Conservation (phyloP, 441 rosid species). For the Gossypium armourianum region DNA sequence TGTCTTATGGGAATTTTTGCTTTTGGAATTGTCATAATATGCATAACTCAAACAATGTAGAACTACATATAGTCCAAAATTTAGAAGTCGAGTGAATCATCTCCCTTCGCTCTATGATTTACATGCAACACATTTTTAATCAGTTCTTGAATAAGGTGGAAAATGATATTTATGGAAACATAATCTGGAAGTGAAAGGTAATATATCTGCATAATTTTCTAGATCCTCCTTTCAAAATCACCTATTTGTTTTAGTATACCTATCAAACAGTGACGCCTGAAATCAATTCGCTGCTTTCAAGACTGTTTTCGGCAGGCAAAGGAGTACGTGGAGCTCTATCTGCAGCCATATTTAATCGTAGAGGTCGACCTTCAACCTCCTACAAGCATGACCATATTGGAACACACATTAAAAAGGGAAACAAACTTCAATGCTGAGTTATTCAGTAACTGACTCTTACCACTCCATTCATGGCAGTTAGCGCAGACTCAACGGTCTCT, state of each 20-base stretch:
- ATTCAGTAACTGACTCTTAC: conserved; percentile 32
- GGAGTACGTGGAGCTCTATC: conserved; percentile 31
- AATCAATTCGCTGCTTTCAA: conserved; percentile 37
- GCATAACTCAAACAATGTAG: not conserved
- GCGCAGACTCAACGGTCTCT: conserved; percentile 37
- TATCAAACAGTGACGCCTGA: conserved; percentile 36
- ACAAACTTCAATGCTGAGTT: not conserved
- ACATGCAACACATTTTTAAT: not conserved
- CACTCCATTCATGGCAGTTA: conserved; percentile 48
- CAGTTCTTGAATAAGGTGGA: not conserved
- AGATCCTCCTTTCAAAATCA: not conserved
- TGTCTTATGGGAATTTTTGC: not conserved
- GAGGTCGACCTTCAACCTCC: conserved; percentile 88
- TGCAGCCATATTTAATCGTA: conserved; percentile 57
- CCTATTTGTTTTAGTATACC: not conserved
- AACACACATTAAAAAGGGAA: conserved; percentile 4
- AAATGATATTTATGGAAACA: not conserved
- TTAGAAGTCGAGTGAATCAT: not conserved
- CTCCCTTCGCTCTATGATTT: not conserved
- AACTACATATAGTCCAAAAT: not conserved
- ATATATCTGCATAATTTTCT: not conserved
- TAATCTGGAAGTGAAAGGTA: not conserved
- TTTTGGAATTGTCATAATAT: not conserved
- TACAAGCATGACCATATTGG: conserved; percentile 18
- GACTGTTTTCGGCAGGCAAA: conserved; percentile 21